Conservation (phyloP, 306 rosid species). For the Malus fusca region DNA sequence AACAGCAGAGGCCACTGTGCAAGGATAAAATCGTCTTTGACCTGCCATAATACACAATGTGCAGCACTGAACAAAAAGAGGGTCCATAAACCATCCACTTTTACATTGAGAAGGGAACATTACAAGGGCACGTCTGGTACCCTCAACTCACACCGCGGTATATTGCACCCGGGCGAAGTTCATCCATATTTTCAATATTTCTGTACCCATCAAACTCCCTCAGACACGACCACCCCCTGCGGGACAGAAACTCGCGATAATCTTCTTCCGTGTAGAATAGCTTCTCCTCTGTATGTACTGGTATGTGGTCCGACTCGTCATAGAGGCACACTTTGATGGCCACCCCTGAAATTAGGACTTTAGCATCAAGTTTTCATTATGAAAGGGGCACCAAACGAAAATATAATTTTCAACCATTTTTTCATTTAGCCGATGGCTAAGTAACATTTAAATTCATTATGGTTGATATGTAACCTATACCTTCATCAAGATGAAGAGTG, state of each 20-base stretch:
- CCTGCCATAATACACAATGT: conserved; percentile 2
- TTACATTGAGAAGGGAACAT: conserved; percentile 12
- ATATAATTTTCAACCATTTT: too few species aligned
- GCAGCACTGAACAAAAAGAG: conserved; percentile 4
- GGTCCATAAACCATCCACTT: conserved; percentile 6
- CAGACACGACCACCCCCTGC: conserved; percentile 70
- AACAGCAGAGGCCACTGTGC: conserved; percentile 14
- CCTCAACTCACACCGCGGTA: conserved; percentile 76
- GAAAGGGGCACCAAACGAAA: not conserved
- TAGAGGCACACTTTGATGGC: conserved; percentile 74
- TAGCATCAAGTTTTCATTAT: not conserved
- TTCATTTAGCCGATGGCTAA: not conserved
- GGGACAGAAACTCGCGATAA: conserved; percentile 68
- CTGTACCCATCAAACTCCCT: conserved; percentile 78
- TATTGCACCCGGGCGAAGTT: conserved; percentile 79
- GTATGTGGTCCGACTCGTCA: conserved; percentile 71
- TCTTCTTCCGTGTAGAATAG: conserved; percentile 79
- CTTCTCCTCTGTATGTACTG: conserved; percentile 82
- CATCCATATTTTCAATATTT: conserved; percentile 80
- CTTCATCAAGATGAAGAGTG: conserved; percentile 95
- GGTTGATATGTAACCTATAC: conserved; percentile 18
- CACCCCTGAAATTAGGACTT: conserved; percentile 59
- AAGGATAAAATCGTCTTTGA: not conserved
- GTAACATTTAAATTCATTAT: not conserved
- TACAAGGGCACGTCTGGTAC: not conserved